phyloP scores from a whole-genome alignment of 305 asterid genomes.

The Solanum hybrid region DNA sequence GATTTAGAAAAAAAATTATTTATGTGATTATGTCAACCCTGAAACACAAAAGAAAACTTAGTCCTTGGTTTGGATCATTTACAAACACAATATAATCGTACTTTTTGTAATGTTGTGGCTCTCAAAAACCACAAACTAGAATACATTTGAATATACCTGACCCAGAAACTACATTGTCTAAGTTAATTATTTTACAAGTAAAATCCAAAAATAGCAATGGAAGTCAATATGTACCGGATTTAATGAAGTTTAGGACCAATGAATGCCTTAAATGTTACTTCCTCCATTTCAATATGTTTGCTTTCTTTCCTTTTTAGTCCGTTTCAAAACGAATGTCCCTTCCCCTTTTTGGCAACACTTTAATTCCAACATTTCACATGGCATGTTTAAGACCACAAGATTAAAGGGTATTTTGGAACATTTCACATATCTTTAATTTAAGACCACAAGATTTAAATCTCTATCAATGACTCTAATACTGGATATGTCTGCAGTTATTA shows the following conservation, averaged over 20 bases:
- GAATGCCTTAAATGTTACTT: not conserved
- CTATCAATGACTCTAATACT: not conserved
- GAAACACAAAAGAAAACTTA: not conserved
- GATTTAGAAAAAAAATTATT: not conserved
- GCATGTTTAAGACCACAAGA: not conserved
- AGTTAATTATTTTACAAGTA: not conserved
- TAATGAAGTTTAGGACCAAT: not conserved
- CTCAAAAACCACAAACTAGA: not conserved
- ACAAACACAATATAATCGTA: not conserved
- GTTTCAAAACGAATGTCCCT: not conserved
- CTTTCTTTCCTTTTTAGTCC: not conserved
- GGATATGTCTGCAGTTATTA: constrained; percentile 15
- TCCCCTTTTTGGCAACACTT: not conserved
- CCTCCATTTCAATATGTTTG: not conserved
- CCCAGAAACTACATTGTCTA: not conserved
- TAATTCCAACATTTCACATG: not conserved
- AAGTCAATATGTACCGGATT: not conserved
- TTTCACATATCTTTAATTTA: not conserved
- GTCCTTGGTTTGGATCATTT: not conserved
- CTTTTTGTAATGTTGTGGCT: not conserved
- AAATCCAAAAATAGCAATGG: not conserved
- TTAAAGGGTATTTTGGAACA: not conserved
- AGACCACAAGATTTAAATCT: not conserved
- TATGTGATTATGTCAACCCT: not conserved
- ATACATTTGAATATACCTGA: not conserved